Percentiles rank a stretch among this genome's conserved stretches.
Evolutionary conservation across 1,284 basidiomycete genomes (phyloP).

Genomic region (Meira nashicola): DNA sequence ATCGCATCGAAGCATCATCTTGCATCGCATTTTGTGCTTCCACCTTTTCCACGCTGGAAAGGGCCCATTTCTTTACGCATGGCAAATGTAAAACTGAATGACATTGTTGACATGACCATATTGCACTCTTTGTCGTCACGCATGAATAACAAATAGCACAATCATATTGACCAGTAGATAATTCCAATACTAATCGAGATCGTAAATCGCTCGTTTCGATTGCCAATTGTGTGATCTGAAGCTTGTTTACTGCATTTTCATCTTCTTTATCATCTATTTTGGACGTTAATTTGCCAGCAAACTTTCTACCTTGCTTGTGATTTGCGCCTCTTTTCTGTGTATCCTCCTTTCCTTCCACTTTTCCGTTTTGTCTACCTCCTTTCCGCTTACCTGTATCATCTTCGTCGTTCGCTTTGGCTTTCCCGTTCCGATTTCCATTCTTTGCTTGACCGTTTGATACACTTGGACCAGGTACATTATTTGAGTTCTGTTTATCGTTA

Average conservation of each 20-base stretch:
- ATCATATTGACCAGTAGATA: constrained; percentile 46
- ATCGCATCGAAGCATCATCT: constrained; percentile 43
- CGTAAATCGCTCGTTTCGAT: constrained; percentile 43
- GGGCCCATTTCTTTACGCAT: constrained; percentile 49
- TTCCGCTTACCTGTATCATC: not conserved
- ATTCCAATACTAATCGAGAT: constrained; percentile 42
- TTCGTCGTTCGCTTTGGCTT: not conserved
- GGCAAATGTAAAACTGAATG: constrained; percentile 44
- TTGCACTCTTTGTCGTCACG: constrained; percentile 34
- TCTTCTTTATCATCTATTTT: constrained; percentile 1
- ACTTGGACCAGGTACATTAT: not conserved
- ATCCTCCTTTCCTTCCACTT: not conserved
- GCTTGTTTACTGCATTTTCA: not conserved
- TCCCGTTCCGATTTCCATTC: not conserved
- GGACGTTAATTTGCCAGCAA: constrained; percentile 31
- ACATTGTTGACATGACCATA: constrained; percentile 50
- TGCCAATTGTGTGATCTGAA: not conserved
- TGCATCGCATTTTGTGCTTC: constrained; percentile 50
- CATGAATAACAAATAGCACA: constrained; percentile 49
- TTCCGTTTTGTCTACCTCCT: constrained; percentile 2
- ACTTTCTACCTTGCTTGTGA: constrained; percentile 24
- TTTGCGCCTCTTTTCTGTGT: constrained; percentile 6
- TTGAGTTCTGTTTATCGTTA: not conserved
- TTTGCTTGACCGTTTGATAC: not conserved
- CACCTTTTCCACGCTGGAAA: constrained; percentile 43